Conservation (phyloP, 441 rosid species). For the Syzygium syzygioides region DNA sequence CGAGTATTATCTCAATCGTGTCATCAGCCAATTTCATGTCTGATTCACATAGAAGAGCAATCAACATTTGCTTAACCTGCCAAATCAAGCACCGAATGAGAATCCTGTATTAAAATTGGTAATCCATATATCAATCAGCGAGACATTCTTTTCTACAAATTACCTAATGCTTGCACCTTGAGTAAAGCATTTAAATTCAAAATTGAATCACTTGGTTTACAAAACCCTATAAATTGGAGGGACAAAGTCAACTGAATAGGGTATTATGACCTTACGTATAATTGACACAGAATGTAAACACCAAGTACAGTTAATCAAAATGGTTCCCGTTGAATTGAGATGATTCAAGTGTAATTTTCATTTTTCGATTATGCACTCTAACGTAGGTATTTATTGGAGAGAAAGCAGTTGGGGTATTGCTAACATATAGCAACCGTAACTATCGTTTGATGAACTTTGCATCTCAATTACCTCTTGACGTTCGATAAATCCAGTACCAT, state of each 20-base stretch:
- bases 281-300: not conserved
- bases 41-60: constrained; percentile 6
- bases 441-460: not conserved
- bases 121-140: not conserved
- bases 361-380: not conserved
- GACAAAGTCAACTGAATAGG: not conserved
- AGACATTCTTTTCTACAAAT: not conserved
- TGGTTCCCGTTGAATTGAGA: not conserved
- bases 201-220: not conserved
- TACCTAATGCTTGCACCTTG: not conserved
- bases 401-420: not conserved
- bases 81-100: not conserved
- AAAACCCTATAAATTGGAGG: not conserved
- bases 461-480: constrained; percentile 12
- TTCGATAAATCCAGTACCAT: constrained; percentile 5
- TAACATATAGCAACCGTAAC: not conserved
- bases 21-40: constrained; percentile 9
- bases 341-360: not conserved
- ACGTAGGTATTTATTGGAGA: not conserved
- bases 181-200: not conserved
- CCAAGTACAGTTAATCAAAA: not conserved
- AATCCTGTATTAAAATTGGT: not conserved
- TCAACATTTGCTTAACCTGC: constrained; percentile 7
- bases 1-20: not conserved
- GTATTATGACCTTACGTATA: not conserved